Evolutionary conservation across 148 eudicot genomes (phyloP), one percentile per base, ranked within the genome.

Genomic region (Spergularia marina): DNA sequence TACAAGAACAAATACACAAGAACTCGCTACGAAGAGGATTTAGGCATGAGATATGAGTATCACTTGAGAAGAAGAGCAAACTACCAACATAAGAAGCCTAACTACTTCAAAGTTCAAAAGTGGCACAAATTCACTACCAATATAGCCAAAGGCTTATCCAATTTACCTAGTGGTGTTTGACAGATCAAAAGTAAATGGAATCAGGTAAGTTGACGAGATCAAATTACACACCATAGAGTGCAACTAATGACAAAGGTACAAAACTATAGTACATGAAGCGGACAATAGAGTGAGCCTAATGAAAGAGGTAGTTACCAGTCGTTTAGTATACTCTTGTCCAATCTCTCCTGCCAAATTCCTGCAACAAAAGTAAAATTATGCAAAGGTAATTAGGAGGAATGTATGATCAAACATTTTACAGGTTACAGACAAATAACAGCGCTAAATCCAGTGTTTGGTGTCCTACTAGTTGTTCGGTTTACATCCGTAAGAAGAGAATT

Each of bases 261-360:
- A 13, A 12, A 13, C 55, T 6, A 41, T 10, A 41, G 25, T 47
- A 49, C 72, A 53, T 52, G 6, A 53, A 9, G 2, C 15, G 23
- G 17, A 40, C 59, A 30, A 12, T 17, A 4, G 10, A 49, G 9
- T n/a, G 5, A 58, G 39, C 21, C 49, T 79, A 44, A 51, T 34
- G 40, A 80, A 52, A 57, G 77, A 74, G 52, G 14, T 73, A 73
- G 23, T 73, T 56, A 95, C 98, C 96, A 84, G 89, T 49, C 90
- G 85, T 74, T 86, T 90, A 12, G 79, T 72, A 87, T 87, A 90
- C 82, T 95, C 98, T 73, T 85, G 91, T 40, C 86, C 75, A 55
- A 92, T 90, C 83, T 95, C 98, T 73, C 96, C 98, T 34, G 98
- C 97, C 91, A 95, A 84, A 83, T 95, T 95, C 85, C 98, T 95